Conservation (phyloP, 1,139 yeast species). For the Zygosaccharomyces pseudobailii region DNA sequence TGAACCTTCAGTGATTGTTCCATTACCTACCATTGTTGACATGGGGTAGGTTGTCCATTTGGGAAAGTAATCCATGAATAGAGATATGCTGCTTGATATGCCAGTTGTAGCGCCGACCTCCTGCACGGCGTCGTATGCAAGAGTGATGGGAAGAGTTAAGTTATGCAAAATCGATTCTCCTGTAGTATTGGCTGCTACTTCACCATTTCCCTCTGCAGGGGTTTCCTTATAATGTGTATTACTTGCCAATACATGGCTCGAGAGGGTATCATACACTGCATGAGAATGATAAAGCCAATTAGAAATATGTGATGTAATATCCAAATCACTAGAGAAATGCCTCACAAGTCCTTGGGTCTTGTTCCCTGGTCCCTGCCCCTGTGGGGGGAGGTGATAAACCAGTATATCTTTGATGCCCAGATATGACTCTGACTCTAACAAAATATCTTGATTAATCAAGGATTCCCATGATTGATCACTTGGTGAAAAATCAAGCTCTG, state of each 20-base stretch:
- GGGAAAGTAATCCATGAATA: slow-evolving; percentile 29
- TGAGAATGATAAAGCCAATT: slow-evolving; percentile 34
- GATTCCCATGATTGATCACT: slow-evolving; percentile 28
- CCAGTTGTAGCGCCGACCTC: slow-evolving; percentile 35
- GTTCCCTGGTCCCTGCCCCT: slow-evolving; percentile 7
- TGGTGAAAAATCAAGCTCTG: slow-evolving; percentile 17
- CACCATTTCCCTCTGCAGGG: slow-evolving; percentile 9
- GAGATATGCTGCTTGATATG: slow-evolving; percentile 28
- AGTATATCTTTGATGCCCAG: slow-evolving; percentile 31
- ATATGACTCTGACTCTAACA: slow-evolving; percentile 28
- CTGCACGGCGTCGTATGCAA: slow-evolving; percentile 34
- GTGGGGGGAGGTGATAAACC: slow-evolving; percentile 29
- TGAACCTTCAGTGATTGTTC: not conserved
- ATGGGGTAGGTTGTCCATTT: slow-evolving; percentile 9
- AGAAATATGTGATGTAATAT: slow-evolving; percentile 25
- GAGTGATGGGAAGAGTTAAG: slow-evolving; percentile 29
- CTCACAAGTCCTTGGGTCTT: slow-evolving; percentile 28
- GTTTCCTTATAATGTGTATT: slow-evolving; percentile 26
- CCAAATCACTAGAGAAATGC: slow-evolving; percentile 25
- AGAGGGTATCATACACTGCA: slow-evolving; percentile 24
- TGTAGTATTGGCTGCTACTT: slow-evolving; percentile 7
- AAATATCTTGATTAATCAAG: slow-evolving; percentile 23
- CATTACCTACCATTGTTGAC: not conserved
- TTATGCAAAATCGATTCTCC: slow-evolving; percentile 25
- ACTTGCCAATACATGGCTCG: slow-evolving; percentile 32